These are phyloP conservation scores for Pachyrhizus erosus DNA, from an alignment of 306 rosid genomes.

Conservation along the genomic window DNA sequence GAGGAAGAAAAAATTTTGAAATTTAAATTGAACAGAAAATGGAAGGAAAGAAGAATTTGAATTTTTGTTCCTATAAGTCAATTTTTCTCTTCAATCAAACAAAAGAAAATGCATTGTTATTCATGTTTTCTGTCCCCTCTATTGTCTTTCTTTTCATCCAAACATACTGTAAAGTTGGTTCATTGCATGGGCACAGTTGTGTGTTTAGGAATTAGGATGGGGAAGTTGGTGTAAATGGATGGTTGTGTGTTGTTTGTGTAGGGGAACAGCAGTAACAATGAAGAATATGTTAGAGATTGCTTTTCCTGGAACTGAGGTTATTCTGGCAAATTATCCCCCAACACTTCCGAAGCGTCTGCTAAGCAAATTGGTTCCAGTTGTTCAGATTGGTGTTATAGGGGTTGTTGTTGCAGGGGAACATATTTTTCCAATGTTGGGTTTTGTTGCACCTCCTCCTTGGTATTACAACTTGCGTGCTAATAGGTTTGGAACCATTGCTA, in stretches of 20 bases:
- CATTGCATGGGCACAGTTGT: slow-evolving; percentile 6
- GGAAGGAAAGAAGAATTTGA: background rate
- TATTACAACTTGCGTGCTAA: slow-evolving; percentile 69
- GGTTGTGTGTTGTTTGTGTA: slow-evolving; percentile 37
- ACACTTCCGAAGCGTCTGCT: slow-evolving; percentile 71
- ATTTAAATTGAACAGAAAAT: background rate
- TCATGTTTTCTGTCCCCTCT: background rate
- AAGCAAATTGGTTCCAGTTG: slow-evolving; percentile 72
- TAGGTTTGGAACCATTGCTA: slow-evolving; percentile 74
- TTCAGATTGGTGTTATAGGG: slow-evolving; percentile 71
- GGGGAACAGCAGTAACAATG: slow-evolving; percentile 77
- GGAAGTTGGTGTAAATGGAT: slow-evolving; percentile 25
- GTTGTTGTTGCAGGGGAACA: slow-evolving; percentile 76
- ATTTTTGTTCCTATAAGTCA: background rate
- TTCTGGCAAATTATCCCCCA: slow-evolving; percentile 75
- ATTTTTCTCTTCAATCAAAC: background rate
- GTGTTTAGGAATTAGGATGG: slow-evolving; percentile 18
- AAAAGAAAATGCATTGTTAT: background rate
- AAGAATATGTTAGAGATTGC: slow-evolving; percentile 70
- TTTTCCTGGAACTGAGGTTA: slow-evolving; percentile 70
- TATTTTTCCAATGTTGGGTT: slow-evolving; percentile 72
- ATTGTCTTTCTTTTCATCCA: background rate
- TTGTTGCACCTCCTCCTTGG: slow-evolving; percentile 78
- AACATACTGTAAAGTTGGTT: background rate
- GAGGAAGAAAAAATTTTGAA: background rate